These are phyloP conservation scores for Gonium pectorale DNA, from an alignment of 139 green algal species.

Conservation along the genomic window DNA sequence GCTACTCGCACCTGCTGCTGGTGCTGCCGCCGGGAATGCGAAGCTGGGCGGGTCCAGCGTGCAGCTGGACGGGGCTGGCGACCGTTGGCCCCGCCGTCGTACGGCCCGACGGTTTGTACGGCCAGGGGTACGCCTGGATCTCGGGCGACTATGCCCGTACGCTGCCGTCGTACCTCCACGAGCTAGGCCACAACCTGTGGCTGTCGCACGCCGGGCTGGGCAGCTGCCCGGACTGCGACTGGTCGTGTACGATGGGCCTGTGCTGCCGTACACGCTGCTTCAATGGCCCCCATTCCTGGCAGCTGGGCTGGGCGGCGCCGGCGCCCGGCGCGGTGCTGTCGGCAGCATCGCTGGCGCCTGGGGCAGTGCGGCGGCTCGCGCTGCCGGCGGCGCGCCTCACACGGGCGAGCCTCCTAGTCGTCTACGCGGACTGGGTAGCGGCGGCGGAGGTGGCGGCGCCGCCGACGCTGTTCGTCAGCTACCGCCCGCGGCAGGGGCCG, in stretches of 20 bases:
- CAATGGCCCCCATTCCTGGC: constrained; percentile 30
- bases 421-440: neutral
- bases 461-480: constrained; percentile 29
- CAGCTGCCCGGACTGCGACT: constrained; percentile 34
- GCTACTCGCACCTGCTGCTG: constrained; percentile 39
- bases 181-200: constrained; percentile 41
- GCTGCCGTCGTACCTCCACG: constrained; percentile 42
- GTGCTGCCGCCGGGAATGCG: constrained; percentile 26
- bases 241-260: constrained; percentile 31
- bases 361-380: neutral
- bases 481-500: neutral
- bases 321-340: neutral
- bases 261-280: constrained; percentile 31
- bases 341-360: neutral
- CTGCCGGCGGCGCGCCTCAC: constrained; percentile 14
- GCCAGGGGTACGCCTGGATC: constrained; percentile 5
- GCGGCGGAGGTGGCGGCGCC: neutral
- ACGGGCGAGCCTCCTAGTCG: neutral
- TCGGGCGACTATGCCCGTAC: neutral
- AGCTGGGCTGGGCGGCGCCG: constrained; percentile 44
- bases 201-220: constrained; percentile 5
- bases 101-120: constrained; percentile 5
- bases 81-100: constrained; percentile 23
- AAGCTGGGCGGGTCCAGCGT: constrained; percentile 1
- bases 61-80: constrained; percentile 26